Conservation (phyloP, 441 rosid species). For the Raphanus hybrid region DNA sequence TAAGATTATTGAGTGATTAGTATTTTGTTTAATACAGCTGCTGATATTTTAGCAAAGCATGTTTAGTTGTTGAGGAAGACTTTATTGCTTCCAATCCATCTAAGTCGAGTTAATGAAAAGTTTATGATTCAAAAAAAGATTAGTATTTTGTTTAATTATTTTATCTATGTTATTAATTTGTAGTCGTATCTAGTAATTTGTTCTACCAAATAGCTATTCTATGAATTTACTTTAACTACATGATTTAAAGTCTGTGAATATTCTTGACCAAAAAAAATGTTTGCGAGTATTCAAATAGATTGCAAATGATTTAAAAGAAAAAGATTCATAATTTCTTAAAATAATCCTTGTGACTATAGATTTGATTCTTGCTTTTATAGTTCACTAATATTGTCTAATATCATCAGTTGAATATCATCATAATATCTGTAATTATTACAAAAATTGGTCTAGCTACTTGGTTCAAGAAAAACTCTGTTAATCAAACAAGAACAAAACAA, state of each 20-base stretch:
- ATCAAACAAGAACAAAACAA: neutral
- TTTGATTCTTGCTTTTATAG: neutral
- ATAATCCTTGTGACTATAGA: neutral
- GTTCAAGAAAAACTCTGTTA: neutral
- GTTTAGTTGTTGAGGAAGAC: neutral
- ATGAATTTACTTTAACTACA: neutral
- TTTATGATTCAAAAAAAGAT: too few species aligned
- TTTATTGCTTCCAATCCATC: neutral
- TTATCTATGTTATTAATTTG: neutral
- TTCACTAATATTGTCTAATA: conserved; percentile 20
- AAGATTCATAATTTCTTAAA: neutral
- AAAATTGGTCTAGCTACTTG: neutral
- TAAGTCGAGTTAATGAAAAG: neutral
- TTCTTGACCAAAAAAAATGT: too few species aligned
- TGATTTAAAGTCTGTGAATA: neutral
- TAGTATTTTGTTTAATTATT: neutral
- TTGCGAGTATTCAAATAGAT: neutral
- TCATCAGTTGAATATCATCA: neutral
- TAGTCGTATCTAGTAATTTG: neutral
- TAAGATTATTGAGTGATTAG: neutral
- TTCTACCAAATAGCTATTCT: neutral
- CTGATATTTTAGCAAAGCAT: neutral
- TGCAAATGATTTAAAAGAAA: neutral
- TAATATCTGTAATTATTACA: neutral
- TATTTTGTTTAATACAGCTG: neutral